Conservation (phyloP, 306 rosid genomes). For the Begonia loranthoides region DNA sequence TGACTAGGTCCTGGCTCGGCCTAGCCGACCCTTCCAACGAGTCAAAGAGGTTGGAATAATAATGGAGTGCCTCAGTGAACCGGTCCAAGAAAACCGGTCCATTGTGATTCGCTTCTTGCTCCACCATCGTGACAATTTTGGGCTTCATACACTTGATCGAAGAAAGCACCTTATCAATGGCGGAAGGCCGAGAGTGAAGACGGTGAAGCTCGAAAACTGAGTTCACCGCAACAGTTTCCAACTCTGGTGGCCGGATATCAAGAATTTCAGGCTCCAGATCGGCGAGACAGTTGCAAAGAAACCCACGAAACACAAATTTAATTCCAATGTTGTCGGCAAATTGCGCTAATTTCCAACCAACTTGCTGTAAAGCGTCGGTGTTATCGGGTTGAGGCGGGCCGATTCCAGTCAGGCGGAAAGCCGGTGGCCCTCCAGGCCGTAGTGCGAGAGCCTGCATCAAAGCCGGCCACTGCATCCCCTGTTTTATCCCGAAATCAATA, state of each 20-base stretch:
- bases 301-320: constrained; percentile 63
- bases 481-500: constrained; percentile 65
- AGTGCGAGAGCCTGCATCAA: constrained; percentile 72
- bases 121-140: constrained; percentile 49
- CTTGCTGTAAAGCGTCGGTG: constrained; percentile 53
- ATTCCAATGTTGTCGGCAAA: constrained; percentile 51
- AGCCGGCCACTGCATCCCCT: constrained; percentile 96
- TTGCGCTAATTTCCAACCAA: constrained; percentile 59
- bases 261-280: constrained; percentile 58
- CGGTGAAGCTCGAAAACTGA: constrained; percentile 70
- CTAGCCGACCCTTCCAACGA: constrained; percentile 56
- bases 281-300: constrained; percentile 41
- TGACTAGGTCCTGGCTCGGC: constrained; percentile 33
- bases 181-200: constrained; percentile 41
- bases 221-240: constrained; percentile 51
- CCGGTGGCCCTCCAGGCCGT: constrained; percentile 67
- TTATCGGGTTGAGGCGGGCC: constrained; percentile 58
- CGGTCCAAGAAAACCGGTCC: constrained; percentile 57
- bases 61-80: constrained; percentile 68
- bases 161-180: constrained; percentile 34
- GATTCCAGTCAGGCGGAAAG: constrained; percentile 65
- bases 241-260: constrained; percentile 38
- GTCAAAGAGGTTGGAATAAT: constrained; percentile 66
- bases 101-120: constrained; percentile 72
- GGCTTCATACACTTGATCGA: constrained; percentile 48